Evolutionary conservation across 2,329 filamentous ascomycete species (phyloP).

Genomic region (Nannizziopsis arthrosporioides): DNA sequence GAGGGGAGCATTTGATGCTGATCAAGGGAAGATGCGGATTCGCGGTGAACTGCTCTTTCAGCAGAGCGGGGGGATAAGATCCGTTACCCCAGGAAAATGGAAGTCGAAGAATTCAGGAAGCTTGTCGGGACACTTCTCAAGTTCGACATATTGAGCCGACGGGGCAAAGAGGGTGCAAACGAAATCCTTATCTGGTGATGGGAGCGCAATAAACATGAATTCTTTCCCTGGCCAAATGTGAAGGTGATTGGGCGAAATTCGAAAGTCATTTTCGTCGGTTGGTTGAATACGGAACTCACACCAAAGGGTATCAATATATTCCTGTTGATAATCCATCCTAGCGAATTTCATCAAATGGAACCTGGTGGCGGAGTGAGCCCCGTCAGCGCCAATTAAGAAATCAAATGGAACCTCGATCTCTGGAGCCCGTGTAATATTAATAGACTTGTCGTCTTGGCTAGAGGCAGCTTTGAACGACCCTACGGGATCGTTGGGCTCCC

Average conservation of each 20-base stretch:
- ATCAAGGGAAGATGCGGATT: conserved; percentile 91
- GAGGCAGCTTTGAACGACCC: conserved; percentile 24
- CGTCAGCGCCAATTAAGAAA: conserved; percentile 86
- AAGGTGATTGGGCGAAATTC: conserved; percentile 80
- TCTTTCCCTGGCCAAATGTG: conserved; percentile 94
- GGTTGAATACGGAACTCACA: conserved; percentile 82
- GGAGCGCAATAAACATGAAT: conserved; percentile 98
- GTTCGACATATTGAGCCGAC: conserved; percentile 51
- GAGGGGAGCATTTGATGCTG: conserved; percentile 81
- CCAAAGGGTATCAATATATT: conserved; percentile 95
- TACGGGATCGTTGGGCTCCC: conserved; percentile 24
- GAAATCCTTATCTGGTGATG: conserved; percentile 76
- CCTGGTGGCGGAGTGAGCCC: conserved; percentile 80
- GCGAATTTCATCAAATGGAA: conserved; percentile 95
- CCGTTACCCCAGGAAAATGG: conserved; percentile 73
- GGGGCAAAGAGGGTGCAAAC: conserved; percentile 91
- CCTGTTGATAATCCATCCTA: conserved; percentile 80
- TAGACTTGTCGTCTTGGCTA: conserved; percentile 17
- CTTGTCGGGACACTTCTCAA: conserved; percentile 50
- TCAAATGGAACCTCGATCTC: conserved; percentile 84
- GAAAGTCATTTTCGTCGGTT: conserved; percentile 45
- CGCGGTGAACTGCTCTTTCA: conserved; percentile 60
- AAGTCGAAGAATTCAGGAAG: conserved; percentile 80
- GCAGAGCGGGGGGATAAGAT: conserved; percentile 49
- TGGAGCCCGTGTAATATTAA: conserved; percentile 34